These are phyloP conservation scores for Coemansia umbellata DNA, from an alignment of 192 early-diverging fungal species.

Conservation along the genomic window DNA sequence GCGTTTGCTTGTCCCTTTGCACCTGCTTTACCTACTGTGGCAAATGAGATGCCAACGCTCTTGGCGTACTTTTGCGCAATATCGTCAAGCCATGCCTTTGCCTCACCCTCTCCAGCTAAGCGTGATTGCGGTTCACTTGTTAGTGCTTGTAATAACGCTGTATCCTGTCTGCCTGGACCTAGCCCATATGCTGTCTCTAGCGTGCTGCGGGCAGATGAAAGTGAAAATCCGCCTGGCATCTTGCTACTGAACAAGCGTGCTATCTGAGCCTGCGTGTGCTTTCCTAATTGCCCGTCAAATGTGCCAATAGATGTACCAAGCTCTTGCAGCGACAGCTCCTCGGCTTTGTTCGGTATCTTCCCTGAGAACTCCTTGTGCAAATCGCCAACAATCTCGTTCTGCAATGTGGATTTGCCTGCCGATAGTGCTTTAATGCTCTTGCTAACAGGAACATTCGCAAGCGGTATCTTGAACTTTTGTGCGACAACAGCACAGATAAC, in stretches of 20 bases:
- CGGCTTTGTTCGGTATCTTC: conserved; percentile 83
- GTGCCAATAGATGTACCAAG: conserved; percentile 64
- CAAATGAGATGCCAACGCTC: conserved; percentile 66
- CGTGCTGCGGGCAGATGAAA: conserved; percentile 67
- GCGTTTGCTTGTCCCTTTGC: not conserved
- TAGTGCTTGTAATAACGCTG: conserved; percentile 69
- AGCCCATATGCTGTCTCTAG: conserved; percentile 71
- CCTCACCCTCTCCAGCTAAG: conserved; percentile 45
- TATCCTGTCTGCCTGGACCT: conserved; percentile 74
- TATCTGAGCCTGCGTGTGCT: conserved; percentile 70
- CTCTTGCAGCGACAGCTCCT: conserved; percentile 78
- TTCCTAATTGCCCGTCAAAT: conserved; percentile 67
- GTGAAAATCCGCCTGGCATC: conserved; percentile 91
- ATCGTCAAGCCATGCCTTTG: conserved; percentile 47
- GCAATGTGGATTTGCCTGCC: conserved; percentile 92
- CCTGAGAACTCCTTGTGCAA: conserved; percentile 88
- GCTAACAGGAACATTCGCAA: conserved; percentile 63
- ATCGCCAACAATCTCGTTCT: conserved; percentile 96
- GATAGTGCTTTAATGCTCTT: conserved; percentile 81
- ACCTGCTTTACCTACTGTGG: not conserved
- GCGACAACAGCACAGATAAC: conserved; percentile 75
- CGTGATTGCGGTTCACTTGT: conserved; percentile 82
- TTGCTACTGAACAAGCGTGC: conserved; percentile 79
- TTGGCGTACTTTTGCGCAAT: conserved; percentile 81
- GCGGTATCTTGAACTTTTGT: conserved; percentile 85